Evolutionary conservation across 495 filamentous ascomycete genomes (phyloP).

Genomic region (Tricharina praecox): DNA sequence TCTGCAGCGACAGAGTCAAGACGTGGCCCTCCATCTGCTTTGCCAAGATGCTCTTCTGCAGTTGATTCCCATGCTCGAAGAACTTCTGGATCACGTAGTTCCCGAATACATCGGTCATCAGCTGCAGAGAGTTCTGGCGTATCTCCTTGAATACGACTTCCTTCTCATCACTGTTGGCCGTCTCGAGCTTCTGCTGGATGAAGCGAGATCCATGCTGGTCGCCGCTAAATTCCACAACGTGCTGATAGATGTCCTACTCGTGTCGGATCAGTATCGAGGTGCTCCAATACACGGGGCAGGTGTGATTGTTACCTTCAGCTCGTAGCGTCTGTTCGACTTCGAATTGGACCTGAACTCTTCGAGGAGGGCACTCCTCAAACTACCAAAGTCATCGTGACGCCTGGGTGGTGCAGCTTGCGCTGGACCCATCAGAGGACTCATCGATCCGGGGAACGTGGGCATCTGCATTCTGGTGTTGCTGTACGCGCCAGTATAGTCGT

Average conservation of each 20-base stretch:
- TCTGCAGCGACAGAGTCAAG: slow-evolving; percentile 60
- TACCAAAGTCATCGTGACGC: slow-evolving; percentile 48
- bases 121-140: slow-evolving; percentile 57
- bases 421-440: slow-evolving; percentile 30
- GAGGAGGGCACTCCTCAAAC: slow-evolving; percentile 52
- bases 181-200: slow-evolving; percentile 87
- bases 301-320: slow-evolving; percentile 72
- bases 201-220: slow-evolving; percentile 93
- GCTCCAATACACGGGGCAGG: no score
- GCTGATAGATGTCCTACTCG: slow-evolving; percentile 60
- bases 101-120: slow-evolving; percentile 94
- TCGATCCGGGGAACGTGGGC: slow-evolving; percentile 23
- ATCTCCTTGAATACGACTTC: slow-evolving; percentile 86
- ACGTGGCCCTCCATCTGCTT: slow-evolving; percentile 76
- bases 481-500: slow-evolving; percentile 7
- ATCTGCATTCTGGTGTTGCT: slow-evolving; percentile 25
- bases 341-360: slow-evolving; percentile 62
- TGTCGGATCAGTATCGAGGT: neutral
- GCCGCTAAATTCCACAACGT: slow-evolving; percentile 87
- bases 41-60: slow-evolving; percentile 76
- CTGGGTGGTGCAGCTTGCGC: slow-evolving; percentile 31
- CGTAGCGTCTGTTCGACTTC: slow-evolving; percentile 64
- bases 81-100: slow-evolving; percentile 98
- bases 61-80: slow-evolving; percentile 90
- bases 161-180: slow-evolving; percentile 92